These are phyloP conservation scores for Xylariaceae sp. DNA, from an alignment of 2,329 filamentous ascomycete genomes.

Conservation along the genomic window DNA sequence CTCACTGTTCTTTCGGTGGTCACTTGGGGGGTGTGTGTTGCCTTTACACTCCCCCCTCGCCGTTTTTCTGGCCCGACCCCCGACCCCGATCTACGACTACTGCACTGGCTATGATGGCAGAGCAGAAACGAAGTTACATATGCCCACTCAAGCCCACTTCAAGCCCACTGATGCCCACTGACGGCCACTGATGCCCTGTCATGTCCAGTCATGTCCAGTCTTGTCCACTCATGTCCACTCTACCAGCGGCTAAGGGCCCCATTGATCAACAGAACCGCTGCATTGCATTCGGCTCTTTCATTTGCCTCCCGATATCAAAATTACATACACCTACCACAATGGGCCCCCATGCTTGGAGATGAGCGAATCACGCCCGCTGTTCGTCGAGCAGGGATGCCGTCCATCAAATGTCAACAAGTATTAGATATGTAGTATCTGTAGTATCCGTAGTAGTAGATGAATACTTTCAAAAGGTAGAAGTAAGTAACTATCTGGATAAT, in stretches of 20 bases:
- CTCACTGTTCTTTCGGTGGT: too few species aligned
- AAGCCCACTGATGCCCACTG: too few species aligned
- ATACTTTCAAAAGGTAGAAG: too few species aligned
- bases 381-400: background rate
- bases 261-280: conserved; percentile 11
- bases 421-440: background rate
- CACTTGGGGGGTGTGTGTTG: too few species aligned
- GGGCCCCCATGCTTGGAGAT: conserved; percentile 5
- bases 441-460: too few species aligned
- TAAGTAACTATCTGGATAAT: background rate
- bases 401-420: conserved; percentile 6
- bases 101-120: too few species aligned
- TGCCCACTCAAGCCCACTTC: too few species aligned
- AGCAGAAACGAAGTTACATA: too few species aligned
- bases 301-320: conserved; percentile 10
- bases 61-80: too few species aligned
- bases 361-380: background rate
- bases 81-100: too few species aligned
- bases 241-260: conserved; percentile 11
- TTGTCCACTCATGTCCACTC: background rate
- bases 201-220: background rate
- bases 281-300: conserved; percentile 7
- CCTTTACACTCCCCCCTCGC: too few species aligned
- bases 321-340: conserved; percentile 2
- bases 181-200: background rate